These are phyloP conservation scores for Mimosa bimucronata DNA, from an alignment of 306 rosid species.

Conservation along the genomic window DNA sequence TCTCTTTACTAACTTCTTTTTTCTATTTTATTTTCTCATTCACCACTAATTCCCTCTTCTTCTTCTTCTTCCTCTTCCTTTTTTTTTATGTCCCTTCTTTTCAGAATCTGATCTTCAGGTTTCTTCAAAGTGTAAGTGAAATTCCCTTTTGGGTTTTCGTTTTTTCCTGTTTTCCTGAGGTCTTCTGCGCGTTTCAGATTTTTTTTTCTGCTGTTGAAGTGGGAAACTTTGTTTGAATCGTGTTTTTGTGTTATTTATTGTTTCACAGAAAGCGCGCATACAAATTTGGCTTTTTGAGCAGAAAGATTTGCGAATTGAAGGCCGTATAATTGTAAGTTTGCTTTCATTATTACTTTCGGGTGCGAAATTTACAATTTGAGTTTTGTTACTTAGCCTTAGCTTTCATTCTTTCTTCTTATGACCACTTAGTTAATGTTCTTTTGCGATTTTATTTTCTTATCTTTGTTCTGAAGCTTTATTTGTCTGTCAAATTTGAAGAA, in stretches of 20 bases:
- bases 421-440: background rate
- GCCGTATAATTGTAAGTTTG: conserved; percentile 32
- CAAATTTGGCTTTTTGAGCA: conserved; percentile 41
- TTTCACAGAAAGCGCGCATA: conserved; percentile 27
- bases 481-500: background rate
- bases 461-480: conserved; percentile 1
- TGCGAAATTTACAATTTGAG: background rate
- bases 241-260: background rate
- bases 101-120: conserved; percentile 40
- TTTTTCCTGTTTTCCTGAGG: background rate
- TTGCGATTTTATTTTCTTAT: background rate
- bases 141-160: background rate
- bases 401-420: background rate
- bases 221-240: background rate
- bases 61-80: too few relatives aligned
- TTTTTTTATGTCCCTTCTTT: background rate
- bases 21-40: background rate
- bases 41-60: background rate
- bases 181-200: background rate
- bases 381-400: background rate
- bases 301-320: conserved; percentile 37
- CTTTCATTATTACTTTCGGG: background rate
- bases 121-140: conserved; percentile 36
- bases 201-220: background rate
- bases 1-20: background rate